phyloP scores from a whole-genome alignment of 2,329 filamentous ascomycete species.

The Verticillium klebahnii region DNA sequence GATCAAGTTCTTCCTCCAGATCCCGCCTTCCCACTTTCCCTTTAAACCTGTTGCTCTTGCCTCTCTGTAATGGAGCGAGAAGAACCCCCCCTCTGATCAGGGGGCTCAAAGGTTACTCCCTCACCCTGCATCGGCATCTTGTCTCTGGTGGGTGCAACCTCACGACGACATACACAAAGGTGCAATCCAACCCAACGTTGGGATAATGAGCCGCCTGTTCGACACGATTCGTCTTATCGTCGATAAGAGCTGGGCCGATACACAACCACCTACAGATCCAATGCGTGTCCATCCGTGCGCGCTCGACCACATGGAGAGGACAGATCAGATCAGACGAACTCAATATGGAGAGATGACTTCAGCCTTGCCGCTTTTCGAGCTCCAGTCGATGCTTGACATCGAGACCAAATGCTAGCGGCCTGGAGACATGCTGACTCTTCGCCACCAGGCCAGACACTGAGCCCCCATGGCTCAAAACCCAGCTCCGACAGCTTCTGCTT shows the following conservation, averaged over 20 bases:
- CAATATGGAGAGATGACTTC: background rate
- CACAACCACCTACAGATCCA: background rate
- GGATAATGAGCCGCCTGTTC: too few species aligned
- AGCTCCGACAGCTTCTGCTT: background rate
- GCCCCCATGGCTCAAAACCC: background rate
- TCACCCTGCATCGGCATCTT: too few species aligned
- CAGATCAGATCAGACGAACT: background rate
- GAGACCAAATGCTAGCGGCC: background rate
- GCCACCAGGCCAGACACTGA: background rate
- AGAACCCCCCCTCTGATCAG: background rate
- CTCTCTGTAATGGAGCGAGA: background rate
- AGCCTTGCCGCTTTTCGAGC: background rate
- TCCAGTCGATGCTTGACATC: background rate
- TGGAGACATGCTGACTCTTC: background rate
- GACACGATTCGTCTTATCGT: too few species aligned
- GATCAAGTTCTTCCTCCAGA: background rate
- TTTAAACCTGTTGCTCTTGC: background rate
- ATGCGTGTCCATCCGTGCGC: background rate
- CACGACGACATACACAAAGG: too few species aligned
- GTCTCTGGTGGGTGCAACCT: too few species aligned
- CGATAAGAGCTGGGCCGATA: too few species aligned
- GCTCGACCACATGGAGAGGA: background rate
- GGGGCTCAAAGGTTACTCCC: too few species aligned
- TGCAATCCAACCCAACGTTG: too few species aligned
- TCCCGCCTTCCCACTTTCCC: too few species aligned